A percentile compares a stretch with the other conserved stretches of the same genome.
phyloP scores from a whole-genome alignment of 805 yeast genomes.

The Metschnikowia baotianmanensis region DNA sequence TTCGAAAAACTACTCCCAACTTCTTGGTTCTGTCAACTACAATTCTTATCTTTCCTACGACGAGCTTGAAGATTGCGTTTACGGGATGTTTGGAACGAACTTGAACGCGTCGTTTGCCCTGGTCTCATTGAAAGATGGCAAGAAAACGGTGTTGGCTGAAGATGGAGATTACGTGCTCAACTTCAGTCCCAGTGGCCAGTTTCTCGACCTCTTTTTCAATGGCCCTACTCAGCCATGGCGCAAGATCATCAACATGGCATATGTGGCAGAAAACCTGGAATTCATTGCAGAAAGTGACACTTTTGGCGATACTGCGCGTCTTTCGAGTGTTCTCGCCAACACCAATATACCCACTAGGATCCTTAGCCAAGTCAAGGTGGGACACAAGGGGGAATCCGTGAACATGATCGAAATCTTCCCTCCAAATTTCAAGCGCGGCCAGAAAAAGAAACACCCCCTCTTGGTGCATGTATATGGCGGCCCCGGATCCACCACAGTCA shows the following conservation, averaged over 20 bases:
- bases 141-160: slow-evolving; percentile 1
- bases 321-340: slow-evolving; percentile 21
- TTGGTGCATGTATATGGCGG: slow-evolving; percentile 75
- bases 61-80: slow-evolving; percentile 17
- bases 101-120: slow-evolving; percentile 11
- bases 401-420: slow-evolving; percentile 67
- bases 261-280: slow-evolving; percentile 11
- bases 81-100: slow-evolving; percentile 18
- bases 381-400: slow-evolving; percentile 32
- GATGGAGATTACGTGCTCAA: slow-evolving; percentile 18
- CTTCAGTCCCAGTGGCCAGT: slow-evolving; percentile 25
- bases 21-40: slow-evolving; percentile 20
- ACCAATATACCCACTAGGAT: slow-evolving; percentile 52
- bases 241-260: slow-evolving; percentile 21
- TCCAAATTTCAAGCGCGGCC: slow-evolving; percentile 45
- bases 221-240: slow-evolving; percentile 30
- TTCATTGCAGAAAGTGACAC: slow-evolving; percentile 13
- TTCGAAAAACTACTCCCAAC: slow-evolving; percentile 13
- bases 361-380: slow-evolving; percentile 33
- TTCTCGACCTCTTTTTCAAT: slow-evolving; percentile 18
- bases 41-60: slow-evolving; percentile 20
- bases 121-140: slow-evolving; percentile 5
- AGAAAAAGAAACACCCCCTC: slow-evolving; percentile 55
- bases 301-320: slow-evolving; percentile 21
- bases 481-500: slow-evolving; percentile 68